These are phyloP conservation scores for Leishmania aethiopica DNA, from an alignment of 208 protist species.

Conservation along the genomic window DNA sequence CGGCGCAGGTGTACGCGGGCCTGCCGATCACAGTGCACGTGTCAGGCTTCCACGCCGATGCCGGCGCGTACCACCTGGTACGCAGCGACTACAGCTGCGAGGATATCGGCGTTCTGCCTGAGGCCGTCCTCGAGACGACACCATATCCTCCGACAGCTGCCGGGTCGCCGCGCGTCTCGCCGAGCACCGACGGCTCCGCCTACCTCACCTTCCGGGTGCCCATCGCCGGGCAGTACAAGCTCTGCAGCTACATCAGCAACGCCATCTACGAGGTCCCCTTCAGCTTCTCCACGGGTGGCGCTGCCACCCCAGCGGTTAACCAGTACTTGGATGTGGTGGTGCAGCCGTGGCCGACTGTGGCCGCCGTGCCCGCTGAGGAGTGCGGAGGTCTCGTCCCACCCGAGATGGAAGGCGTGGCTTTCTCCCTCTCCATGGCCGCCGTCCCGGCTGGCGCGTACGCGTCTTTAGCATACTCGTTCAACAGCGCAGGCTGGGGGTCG, in stretches of 20 bases:
- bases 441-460: slow-evolving; percentile 33
- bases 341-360: slow-evolving; percentile 17
- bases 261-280: slow-evolving; percentile 54
- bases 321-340: slow-evolving; percentile 12
- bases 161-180: neutral
- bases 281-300: slow-evolving; percentile 16
- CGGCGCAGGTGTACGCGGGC: slow-evolving; percentile 17
- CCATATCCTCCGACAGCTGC: neutral
- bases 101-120: slow-evolving; percentile 21
- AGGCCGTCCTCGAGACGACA: slow-evolving; percentile 9
- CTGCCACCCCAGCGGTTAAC: slow-evolving; percentile 7
- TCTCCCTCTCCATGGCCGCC: slow-evolving; percentile 21
- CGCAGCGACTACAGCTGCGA: slow-evolving; percentile 29
- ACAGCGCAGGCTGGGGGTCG: slow-evolving; percentile 22
- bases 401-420: slow-evolving; percentile 7
- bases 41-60: slow-evolving; percentile 27
- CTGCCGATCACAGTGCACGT: slow-evolving; percentile 24
- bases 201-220: slow-evolving; percentile 43
- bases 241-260: slow-evolving; percentile 45
- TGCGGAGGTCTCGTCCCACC: slow-evolving; percentile 23
- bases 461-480: slow-evolving; percentile 16
- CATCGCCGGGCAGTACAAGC: slow-evolving; percentile 47
- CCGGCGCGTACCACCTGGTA: slow-evolving; percentile 25
- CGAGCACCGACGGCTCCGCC: neutral
- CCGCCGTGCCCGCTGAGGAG: slow-evolving; percentile 5